phyloP scores from a whole-genome alignment of 495 filamentous ascomycete genomes.

The Penicillium paradoxum region DNA sequence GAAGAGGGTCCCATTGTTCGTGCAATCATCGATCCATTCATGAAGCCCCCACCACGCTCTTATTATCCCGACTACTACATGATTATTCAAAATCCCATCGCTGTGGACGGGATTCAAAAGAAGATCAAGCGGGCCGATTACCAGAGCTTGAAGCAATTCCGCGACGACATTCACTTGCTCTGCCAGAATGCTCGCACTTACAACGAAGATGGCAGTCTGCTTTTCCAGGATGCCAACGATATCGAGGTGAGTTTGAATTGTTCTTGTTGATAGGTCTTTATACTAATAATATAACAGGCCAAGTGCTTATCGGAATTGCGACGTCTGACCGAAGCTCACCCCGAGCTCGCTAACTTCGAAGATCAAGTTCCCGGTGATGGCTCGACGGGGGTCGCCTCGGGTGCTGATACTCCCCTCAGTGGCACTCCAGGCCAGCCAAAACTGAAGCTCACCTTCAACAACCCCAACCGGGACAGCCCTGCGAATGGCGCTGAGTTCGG shows the following conservation, averaged over 20 bases:
- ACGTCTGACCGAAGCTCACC: conserved; percentile 64
- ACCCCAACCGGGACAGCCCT: conserved; percentile 34
- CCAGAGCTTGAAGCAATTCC: conserved; percentile 70
- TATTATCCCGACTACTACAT: conserved; percentile 91
- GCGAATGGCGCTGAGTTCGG: conserved; percentile 28
- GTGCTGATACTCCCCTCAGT: conserved; percentile 65
- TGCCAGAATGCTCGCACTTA: conserved; percentile 89
- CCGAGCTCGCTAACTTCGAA: conserved; percentile 71
- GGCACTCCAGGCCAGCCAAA: conserved; percentile 50
- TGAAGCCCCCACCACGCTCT: conserved; percentile 81
- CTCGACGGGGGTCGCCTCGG: conserved; percentile 61
- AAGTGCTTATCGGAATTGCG: conserved; percentile 63
- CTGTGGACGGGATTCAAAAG: conserved; percentile 86
- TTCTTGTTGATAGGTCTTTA: not conserved
- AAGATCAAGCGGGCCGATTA: conserved; percentile 95
- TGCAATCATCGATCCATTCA: conserved; percentile 87
- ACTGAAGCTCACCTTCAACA: conserved; percentile 55
- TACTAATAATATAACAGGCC: conserved; percentile 46
- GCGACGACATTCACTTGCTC: conserved; percentile 73
- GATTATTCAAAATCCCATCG: conserved; percentile 86
- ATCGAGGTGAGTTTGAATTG: conserved; percentile 69
- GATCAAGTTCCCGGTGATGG: conserved; percentile 52
- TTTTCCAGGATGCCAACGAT: conserved; percentile 86
- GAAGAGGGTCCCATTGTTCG: conserved; percentile 59
- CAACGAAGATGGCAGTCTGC: conserved; percentile 88